Evolutionary conservation across 2,329 filamentous ascomycete species (phyloP).

Genomic region (Fusarium drepaniforme): DNA sequence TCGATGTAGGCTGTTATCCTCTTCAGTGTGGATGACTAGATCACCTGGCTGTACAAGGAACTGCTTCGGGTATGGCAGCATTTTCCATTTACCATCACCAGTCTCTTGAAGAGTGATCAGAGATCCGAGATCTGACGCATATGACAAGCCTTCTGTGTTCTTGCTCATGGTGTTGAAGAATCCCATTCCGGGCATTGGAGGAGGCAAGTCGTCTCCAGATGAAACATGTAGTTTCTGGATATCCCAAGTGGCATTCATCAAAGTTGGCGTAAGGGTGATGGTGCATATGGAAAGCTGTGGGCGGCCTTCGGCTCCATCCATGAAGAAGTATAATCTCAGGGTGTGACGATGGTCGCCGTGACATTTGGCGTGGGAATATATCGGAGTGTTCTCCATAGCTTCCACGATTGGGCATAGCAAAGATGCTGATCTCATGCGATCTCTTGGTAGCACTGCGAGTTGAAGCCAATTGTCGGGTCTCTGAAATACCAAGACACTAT

Average conservation of each 20-base stretch:
- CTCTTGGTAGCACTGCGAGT: background rate
- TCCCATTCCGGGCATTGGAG: background rate
- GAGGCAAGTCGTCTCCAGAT: background rate
- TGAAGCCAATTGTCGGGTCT: background rate
- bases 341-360: background rate
- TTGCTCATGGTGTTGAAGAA: background rate
- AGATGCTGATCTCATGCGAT: background rate
- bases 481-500: background rate
- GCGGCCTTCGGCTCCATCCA: background rate
- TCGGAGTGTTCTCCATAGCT: background rate
- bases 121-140: background rate
- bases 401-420: background rate
- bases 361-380: background rate
- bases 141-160: background rate
- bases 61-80: background rate
- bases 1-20: background rate
- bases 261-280: background rate
- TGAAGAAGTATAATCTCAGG: background rate
- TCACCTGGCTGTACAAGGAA: background rate
- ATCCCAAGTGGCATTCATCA: background rate
- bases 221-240: background rate
- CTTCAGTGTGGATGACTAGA: background rate
- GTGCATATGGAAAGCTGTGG: background rate
- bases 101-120: background rate
- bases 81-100: background rate